Evolutionary conservation across 495 filamentous ascomycete species (phyloP).

Genomic region (Darksidea phi): DNA sequence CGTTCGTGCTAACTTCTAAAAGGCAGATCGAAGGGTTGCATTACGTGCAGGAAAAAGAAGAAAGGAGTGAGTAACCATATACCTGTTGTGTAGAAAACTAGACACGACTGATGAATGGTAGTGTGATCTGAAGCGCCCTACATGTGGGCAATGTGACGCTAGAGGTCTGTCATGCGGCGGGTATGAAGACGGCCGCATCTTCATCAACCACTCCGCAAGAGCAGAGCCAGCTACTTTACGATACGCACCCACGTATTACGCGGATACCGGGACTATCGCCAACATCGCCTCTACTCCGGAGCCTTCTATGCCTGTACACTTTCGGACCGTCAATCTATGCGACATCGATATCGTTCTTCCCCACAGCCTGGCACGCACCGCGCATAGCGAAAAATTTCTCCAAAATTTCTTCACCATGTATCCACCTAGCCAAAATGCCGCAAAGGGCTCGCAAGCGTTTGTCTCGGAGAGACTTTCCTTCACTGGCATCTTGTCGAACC

Average conservation of each 20-base stretch:
- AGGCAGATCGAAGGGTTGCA: slow-evolving; percentile 7
- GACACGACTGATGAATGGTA: not conserved
- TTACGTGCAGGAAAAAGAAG: not conserved
- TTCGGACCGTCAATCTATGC: no score
- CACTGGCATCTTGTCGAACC: not conserved
- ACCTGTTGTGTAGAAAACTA: not conserved
- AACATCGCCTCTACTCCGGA: no score
- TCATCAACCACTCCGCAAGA: not conserved
- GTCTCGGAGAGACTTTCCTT: not conserved
- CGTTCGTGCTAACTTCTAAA: no score
- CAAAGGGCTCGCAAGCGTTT: not conserved
- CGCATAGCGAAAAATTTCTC: not conserved
- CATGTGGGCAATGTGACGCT: not conserved
- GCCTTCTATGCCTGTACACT: no score
- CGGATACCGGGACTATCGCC: no score
- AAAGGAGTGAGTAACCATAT: slow-evolving; percentile 2
- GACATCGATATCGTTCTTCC: not conserved
- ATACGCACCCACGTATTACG: no score
- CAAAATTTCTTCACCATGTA: not conserved
- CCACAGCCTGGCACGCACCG: not conserved
- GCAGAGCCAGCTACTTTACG: no score
- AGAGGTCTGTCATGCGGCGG: slow-evolving; percentile 9
- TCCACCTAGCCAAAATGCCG: not conserved
- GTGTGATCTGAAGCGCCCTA: not conserved
- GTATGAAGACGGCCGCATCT: slow-evolving; percentile 8